These are phyloP conservation scores for Petunia secreta DNA, from an alignment of 257 asterid genomes.

Conservation along the genomic window DNA sequence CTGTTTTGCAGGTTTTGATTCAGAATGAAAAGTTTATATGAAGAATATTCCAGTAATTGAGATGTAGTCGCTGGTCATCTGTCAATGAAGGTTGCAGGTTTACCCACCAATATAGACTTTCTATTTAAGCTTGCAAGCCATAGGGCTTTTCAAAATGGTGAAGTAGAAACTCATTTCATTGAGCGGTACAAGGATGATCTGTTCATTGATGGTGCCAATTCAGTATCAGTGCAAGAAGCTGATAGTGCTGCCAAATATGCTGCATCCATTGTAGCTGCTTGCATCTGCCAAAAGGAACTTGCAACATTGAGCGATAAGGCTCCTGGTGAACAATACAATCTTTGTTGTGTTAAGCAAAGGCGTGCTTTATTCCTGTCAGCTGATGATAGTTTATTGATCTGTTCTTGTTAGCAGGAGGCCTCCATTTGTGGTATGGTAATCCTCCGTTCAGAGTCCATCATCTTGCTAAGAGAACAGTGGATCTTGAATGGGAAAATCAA, in stretches of 20 bases:
- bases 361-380: conserved; percentile 1
- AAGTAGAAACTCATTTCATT: conserved; percentile 94
- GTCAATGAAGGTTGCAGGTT: conserved; percentile 85
- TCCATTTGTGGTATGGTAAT: conserved; percentile 75
- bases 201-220: conserved; percentile 53
- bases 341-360: conserved; percentile 13
- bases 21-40: conserved; percentile 2
- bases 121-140: conserved; percentile 78
- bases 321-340: conserved; percentile 52
- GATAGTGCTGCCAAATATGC: conserved; percentile 51
- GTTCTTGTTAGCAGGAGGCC: conserved; percentile 52
- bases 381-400: conserved; percentile 29
- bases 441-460: conserved; percentile 90
- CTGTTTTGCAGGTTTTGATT: not conserved
- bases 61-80: conserved; percentile 2
- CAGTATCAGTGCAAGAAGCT: conserved; percentile 49
- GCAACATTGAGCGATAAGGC: conserved; percentile 44
- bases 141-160: conserved; percentile 75
- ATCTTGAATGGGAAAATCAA: conserved; percentile 82
- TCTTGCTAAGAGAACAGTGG: conserved; percentile 57
- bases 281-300: conserved; percentile 68
- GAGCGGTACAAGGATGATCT: conserved; percentile 78
- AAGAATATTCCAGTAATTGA: not conserved
- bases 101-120: conserved; percentile 96
- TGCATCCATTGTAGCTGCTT: conserved; percentile 81